Percentiles rank a stretch among this genome's conserved stretches.
Conservation (phyloP, 2,329 filamentous ascomycete species). For the Dothideomycetidae sp. region DNA sequence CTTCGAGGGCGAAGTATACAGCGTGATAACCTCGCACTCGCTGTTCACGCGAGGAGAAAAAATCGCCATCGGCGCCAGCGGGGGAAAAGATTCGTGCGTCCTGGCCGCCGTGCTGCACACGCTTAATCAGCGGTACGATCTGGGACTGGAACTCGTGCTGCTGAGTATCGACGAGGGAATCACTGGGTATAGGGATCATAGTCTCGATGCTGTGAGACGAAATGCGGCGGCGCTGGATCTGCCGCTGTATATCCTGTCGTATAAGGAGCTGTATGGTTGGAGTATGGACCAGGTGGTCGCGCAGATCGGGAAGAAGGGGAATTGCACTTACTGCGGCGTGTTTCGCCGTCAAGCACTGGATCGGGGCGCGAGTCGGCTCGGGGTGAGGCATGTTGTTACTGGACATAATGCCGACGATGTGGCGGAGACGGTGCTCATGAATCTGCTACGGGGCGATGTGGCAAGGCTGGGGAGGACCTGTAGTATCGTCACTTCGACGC, state of each 20-base stretch:
- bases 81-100: conserved; percentile 94
- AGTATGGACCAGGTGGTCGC: conserved; percentile 98
- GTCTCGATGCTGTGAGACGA: conserved; percentile 86
- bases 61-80: conserved; percentile 88
- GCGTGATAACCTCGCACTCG: conserved; percentile 70
- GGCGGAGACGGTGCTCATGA: conserved; percentile 96
- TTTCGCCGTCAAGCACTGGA: conserved; percentile 90
- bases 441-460: conserved; percentile 77
- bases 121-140: conserved; percentile 76
- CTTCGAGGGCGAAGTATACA: conserved; percentile 88
- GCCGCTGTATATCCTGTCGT: conserved; percentile 82
- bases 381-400: conserved; percentile 86
- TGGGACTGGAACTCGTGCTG: conserved; percentile 71
- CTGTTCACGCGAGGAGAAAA: conserved; percentile 74
- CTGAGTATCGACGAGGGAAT: conserved; percentile 95
- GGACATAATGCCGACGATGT: conserved; percentile 97
- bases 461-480: conserved; percentile 78
- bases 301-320: conserved; percentile 92
- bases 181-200: conserved; percentile 91
- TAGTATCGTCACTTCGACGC: conserved; percentile 61
- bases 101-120: conserved; percentile 90
- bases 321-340: conserved; percentile 97
- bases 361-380: conserved; percentile 72
- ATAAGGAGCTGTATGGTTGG: conserved; percentile 91
- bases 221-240: conserved; percentile 86